Percentiles rank a stretch among this genome's conserved stretches.
phyloP scores from a whole-genome alignment of 352 stramenopile genomes.

The Phytophthora melonis region DNA sequence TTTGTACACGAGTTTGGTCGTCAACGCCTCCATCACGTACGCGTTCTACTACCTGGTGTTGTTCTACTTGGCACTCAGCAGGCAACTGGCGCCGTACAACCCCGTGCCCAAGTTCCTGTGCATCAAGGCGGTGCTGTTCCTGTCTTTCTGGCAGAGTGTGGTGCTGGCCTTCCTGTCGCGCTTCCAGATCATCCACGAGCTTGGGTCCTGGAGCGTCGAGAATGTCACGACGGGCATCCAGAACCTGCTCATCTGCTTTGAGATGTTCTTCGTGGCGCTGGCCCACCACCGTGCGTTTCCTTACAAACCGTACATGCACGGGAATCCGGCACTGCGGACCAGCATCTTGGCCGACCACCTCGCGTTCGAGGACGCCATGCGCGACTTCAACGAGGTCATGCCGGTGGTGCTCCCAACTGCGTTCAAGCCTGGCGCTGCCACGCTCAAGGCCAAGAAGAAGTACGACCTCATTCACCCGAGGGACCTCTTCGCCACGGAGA shows the following conservation, averaged over 20 bases:
- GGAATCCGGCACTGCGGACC: slow-evolving; percentile 60
- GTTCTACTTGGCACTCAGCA: slow-evolving; percentile 95
- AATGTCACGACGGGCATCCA: slow-evolving; percentile 97
- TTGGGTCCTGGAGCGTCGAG: slow-evolving; percentile 94
- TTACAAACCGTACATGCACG: slow-evolving; percentile 82
- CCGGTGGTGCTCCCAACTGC: slow-evolving; percentile 82
- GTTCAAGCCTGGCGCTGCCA: slow-evolving; percentile 80
- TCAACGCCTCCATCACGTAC: slow-evolving; percentile 97
- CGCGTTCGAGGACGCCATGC: slow-evolving; percentile 93
- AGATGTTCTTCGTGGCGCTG: slow-evolving; percentile 98
- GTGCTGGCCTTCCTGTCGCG: slow-evolving; percentile 91
- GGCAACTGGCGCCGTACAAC: slow-evolving; percentile 93
- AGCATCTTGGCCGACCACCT: slow-evolving; percentile 94
- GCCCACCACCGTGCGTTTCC: slow-evolving; percentile 98
- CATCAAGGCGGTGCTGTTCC: slow-evolving; percentile 99
- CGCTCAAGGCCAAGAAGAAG: slow-evolving; percentile 69
- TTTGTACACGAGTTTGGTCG: slow-evolving; percentile 93
- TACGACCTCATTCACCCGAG: slow-evolving; percentile 33
- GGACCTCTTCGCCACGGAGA: slow-evolving; percentile 60
- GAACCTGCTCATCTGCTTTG: slow-evolving; percentile 99
- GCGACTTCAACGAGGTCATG: slow-evolving; percentile 94
- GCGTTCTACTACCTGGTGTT: slow-evolving; percentile 98
- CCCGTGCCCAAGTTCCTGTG: slow-evolving; percentile 98
- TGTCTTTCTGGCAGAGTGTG: slow-evolving; percentile 98
- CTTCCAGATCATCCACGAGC: slow-evolving; percentile 91